These are phyloP conservation scores for Limnanthes douglasii DNA, from an alignment of 345 rosid species.

Conservation along the genomic window DNA sequence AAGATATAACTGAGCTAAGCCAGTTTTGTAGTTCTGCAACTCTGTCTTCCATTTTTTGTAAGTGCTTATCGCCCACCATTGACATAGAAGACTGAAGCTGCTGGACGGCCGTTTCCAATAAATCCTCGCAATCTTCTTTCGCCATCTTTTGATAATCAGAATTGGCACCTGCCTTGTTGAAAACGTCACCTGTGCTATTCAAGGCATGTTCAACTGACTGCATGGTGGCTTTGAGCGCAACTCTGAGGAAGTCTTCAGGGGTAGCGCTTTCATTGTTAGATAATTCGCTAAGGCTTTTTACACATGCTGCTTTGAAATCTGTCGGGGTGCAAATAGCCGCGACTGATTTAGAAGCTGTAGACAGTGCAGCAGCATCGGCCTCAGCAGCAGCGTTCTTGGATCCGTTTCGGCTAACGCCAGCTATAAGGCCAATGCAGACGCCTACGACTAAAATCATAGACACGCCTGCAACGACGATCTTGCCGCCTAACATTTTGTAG, in stretches of 20 bases:
- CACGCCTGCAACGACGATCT: slow-evolving; percentile 5
- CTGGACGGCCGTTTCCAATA: slow-evolving; percentile 20
- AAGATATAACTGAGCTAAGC: slow-evolving; percentile 31
- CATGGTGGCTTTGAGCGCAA: slow-evolving; percentile 16
- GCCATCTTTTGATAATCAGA: slow-evolving; percentile 27
- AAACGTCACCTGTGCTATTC: slow-evolving; percentile 5
- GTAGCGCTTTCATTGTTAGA: slow-evolving; percentile 11
- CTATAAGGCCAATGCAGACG: slow-evolving; percentile 13
- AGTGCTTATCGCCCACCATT: slow-evolving; percentile 14
- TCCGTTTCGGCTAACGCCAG: background rate
- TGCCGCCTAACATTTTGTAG: slow-evolving; percentile 6
- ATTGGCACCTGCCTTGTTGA: slow-evolving; percentile 6
- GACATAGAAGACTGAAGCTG: slow-evolving; percentile 28
- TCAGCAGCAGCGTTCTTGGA: background rate
- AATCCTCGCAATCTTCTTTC: slow-evolving; percentile 27
- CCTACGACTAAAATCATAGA: slow-evolving; percentile 20
- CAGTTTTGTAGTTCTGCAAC: slow-evolving; percentile 23
- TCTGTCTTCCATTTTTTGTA: slow-evolving; percentile 12
- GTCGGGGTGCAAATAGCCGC: slow-evolving; percentile 17
- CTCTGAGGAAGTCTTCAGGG: slow-evolving; percentile 22
- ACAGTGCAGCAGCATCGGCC: slow-evolving; percentile 3
- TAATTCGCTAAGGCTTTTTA: slow-evolving; percentile 7
- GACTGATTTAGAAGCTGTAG: slow-evolving; percentile 15
- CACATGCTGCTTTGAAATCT: slow-evolving; percentile 21
- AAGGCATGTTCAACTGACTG: slow-evolving; percentile 10